These are phyloP conservation scores for Diphasiastrum complanatum DNA, from an alignment of 83 land plant species.

Conservation along the genomic window DNA sequence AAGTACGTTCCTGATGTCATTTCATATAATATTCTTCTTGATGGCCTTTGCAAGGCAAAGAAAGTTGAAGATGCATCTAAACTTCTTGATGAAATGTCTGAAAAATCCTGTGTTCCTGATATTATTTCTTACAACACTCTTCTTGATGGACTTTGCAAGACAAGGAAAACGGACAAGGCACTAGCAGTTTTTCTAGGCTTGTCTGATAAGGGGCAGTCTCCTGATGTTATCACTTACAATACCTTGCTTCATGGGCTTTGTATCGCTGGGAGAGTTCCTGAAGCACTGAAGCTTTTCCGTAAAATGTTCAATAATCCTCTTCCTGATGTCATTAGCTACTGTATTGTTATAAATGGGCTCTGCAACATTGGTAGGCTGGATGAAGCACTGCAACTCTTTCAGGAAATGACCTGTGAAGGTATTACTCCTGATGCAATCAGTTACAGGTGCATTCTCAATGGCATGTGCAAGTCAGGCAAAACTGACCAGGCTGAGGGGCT, in stretches of 20 bases:
- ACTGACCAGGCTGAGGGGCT: no score
- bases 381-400: no score
- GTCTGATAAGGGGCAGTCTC: slow-evolving; percentile 32
- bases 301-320: slow-evolving; percentile 30
- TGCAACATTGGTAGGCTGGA: no score
- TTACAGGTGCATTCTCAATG: no score
- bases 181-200: slow-evolving; percentile 38
- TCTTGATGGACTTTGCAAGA: slow-evolving; percentile 44
- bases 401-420: no score
- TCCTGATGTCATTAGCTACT: no score
- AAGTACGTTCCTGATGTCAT: slow-evolving; percentile 48
- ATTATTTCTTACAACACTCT: slow-evolving; percentile 45
- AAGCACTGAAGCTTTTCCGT: slow-evolving; percentile 39
- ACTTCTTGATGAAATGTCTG: slow-evolving; percentile 38
- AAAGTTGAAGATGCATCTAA: slow-evolving; percentile 54
- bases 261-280: slow-evolving; percentile 36
- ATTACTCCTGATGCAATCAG: slow-evolving; percentile 25
- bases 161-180: slow-evolving; percentile 44
- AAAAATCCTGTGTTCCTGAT: slow-evolving; percentile 45
- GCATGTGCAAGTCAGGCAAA: no score
- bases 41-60: slow-evolving; percentile 44
- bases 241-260: slow-evolving; percentile 32
- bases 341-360: no score
- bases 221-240: slow-evolving; percentile 38
- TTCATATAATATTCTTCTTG: slow-evolving; percentile 55